Conservation (phyloP, 176 grass and related monocot species). For the Microstegium vimineum region DNA sequence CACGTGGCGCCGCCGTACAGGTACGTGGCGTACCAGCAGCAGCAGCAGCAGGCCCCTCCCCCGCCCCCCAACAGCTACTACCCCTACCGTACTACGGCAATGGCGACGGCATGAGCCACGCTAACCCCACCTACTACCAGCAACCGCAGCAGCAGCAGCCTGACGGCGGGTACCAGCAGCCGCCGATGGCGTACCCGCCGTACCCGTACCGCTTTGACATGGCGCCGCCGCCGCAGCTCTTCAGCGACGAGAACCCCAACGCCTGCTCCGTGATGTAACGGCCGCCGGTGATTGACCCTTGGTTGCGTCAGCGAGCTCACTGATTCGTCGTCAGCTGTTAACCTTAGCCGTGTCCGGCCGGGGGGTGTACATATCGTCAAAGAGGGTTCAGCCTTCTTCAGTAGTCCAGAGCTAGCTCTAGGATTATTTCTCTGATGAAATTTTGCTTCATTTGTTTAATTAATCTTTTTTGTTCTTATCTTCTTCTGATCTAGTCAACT, state of each 20-base stretch:
- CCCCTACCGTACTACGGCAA: slow-evolving; percentile 18
- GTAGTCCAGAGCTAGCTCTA: neutral
- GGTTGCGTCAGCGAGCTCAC: neutral
- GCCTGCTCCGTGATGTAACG: slow-evolving; percentile 79
- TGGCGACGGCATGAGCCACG: slow-evolving; percentile 5
- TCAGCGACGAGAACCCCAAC: slow-evolving; percentile 99
- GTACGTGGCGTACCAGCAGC: slow-evolving; percentile 33
- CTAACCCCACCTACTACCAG: slow-evolving; percentile 34
- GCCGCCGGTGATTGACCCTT: neutral
- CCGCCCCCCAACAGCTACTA: slow-evolving; percentile 19
- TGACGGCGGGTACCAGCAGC: slow-evolving; percentile 22
- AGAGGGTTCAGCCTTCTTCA: slow-evolving; percentile 15
- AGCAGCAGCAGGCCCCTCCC: neutral
- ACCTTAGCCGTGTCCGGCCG: neutral
- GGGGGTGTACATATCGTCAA: neutral
- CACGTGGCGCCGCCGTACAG: slow-evolving; percentile 36
- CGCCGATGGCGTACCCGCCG: slow-evolving; percentile 21
- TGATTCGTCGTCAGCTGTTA: neutral
- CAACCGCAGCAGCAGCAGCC: neutral
- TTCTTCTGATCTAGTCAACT: neutral
- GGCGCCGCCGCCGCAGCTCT: slow-evolving; percentile 62
- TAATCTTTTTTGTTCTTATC: neutral
- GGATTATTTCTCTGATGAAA: neutral
- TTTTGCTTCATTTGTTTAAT: slow-evolving; percentile 9
- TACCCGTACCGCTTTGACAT: slow-evolving; percentile 44